Evolutionary conservation across 345 rosid genomes (phyloP), one percentile per base, ranked within the genome.

Genomic region (Lumnitzera littorea): DNA sequence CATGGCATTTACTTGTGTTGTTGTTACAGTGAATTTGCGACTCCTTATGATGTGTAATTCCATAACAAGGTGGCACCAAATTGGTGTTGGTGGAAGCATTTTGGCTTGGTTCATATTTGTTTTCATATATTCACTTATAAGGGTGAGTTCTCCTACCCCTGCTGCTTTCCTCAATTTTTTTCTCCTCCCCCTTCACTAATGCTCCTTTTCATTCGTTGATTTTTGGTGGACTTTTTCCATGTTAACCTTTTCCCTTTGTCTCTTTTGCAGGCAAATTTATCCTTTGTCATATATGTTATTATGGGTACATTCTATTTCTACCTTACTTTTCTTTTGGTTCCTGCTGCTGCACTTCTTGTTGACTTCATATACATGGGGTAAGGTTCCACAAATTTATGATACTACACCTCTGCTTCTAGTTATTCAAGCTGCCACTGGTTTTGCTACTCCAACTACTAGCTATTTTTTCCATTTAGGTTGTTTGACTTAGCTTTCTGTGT

Each of bases 341-440:
- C 99, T 13, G 46, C 82, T 47, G 84, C 83, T 65, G 96, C 99
- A 10, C 96, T 95, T 72, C 75, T 91, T 13, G 87, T 83, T 5
- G 99, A 95, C 84, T 95, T 95, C 82, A 79, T 95, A 67, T 91
- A 82, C 77, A 91, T 76, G 70, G 86, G 94, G 99, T 95, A 78
- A 74, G 82, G 29, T 67, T 57, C 51, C 51, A 57, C 57, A 51
- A 49, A 59, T 17, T 53, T 29, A 36, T 36, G 43, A 36, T 9
- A 36, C 43, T 36, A 36, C 43, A 36, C 10, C 7, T 36, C 43
- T 36, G 43, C 43, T 36, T 36, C 43, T 36, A 36, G 1, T 36
- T 36, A 2, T 9, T 36, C 43, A 36, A 4, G 43, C 43, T 36
- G 43, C 43, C 43, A 27, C 43, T 36, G 43, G 43, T 36, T 9